A percentile compares a stretch with the other conserved stretches of the same genome.
phyloP scores from a whole-genome alignment of 306 rosid genomes.

The Vigna trinervia region DNA sequence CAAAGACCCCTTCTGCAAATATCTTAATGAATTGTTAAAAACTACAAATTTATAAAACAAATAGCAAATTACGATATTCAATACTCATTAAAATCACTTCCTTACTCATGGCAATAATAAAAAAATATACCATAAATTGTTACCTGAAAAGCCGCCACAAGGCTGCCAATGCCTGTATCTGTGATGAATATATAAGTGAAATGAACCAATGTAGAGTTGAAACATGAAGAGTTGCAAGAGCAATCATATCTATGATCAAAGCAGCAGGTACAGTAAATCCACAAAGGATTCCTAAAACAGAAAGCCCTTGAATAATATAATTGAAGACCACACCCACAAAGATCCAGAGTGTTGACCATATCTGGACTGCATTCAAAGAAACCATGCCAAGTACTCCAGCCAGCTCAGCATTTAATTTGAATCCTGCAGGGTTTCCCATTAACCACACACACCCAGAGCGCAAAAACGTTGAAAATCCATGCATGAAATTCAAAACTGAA shows the following conservation, averaged over 20 bases:
- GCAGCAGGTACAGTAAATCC: constrained; percentile 84
- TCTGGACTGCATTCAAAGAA: constrained; percentile 87
- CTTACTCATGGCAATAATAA: constrained; percentile 33
- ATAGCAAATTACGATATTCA: constrained; percentile 17
- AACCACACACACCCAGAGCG: constrained; percentile 97
- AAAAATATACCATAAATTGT: constrained; percentile 28
- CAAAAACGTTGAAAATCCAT: constrained; percentile 72
- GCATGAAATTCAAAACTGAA: constrained; percentile 63
- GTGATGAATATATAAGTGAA: constrained; percentile 85
- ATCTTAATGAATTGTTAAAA: constrained; percentile 31
- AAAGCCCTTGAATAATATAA: constrained; percentile 71
- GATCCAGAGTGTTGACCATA: constrained; percentile 93
- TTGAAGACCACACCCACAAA: constrained; percentile 63
- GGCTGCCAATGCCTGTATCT: constrained; percentile 84
- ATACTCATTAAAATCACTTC: constrained; percentile 35
- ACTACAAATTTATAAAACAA: constrained; percentile 24
- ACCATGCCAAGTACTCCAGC: constrained; percentile 85
- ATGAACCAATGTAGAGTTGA: constrained; percentile 86
- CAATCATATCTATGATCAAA: constrained; percentile 71
- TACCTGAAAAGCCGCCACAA: constrained; percentile 99
- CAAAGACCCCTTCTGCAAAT: constrained; percentile 18
- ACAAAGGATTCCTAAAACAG: constrained; percentile 76
- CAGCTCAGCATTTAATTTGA: constrained; percentile 89
- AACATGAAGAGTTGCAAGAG: constrained; percentile 70
- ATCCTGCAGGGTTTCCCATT: constrained; percentile 98